Base-by-base conservation (phyloP, 495 filamentous ascomycete genomes). In the Bryoglossum gracile region DNA sequence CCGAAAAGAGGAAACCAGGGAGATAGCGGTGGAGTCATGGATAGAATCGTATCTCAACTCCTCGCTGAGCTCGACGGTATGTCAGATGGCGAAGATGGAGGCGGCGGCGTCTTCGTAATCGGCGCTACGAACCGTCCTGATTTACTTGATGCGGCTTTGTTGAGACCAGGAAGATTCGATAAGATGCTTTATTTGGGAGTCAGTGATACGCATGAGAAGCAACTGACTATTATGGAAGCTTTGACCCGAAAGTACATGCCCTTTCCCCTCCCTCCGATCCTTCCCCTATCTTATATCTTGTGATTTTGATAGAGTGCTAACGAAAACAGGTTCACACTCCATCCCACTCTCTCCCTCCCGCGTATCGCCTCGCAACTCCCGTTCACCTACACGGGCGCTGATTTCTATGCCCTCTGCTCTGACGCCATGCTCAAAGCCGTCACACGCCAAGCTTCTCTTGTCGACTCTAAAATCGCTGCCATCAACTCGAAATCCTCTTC, bases 361-460 rank as follows among this genome's bases (percentile, higher is more conserved):
- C 68, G 75, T 2, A 78, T 97, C 19, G 83, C 92, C 5, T 78
- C 88, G 25, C 71, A 70, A 3, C 75, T 98, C 10, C 94, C 94
- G 21, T 88, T 96, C 65, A 98, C 92, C 3, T 98, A 95, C 65
- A 97, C 92, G 0, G 92, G 92, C 57, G 92, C 92, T 35, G 92
- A 98, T 65, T 77, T 98, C 55, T 98, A 98, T 63, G 92, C 92
- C 1, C 74, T 98, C 33, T 95, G 90, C 68, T 95, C 89, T 11
- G 92, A 98, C 66, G 87, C 92, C 28, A 97, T 98, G 94, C 82
- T 98, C 42, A 98, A 97, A 65, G 92, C 94, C 4, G 89, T 97
- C 48, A 97, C 91, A 0, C 80, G 92, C 3, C 89, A 94, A 62
- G 89, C 94, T 0, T 74, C 78, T 1, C 72, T 80, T 1, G 89